Conservation (phyloP, 2,329 filamentous ascomycete genomes). For the Trichophyton verrucosum region DNA sequence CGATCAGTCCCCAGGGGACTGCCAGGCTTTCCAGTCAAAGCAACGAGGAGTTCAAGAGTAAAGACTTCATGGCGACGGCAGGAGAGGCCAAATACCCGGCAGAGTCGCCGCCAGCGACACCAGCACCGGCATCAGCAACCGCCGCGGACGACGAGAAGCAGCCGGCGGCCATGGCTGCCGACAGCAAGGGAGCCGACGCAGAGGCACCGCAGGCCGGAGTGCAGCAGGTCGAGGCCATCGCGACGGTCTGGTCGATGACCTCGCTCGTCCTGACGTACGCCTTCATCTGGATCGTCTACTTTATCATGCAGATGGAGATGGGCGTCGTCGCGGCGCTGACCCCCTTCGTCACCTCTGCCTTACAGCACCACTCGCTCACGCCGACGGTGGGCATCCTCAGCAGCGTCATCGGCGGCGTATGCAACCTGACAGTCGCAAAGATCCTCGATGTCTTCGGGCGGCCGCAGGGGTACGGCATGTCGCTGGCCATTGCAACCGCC, state of each 20-base stretch:
- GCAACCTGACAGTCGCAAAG: constrained; percentile 48
- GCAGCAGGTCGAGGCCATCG: constrained; percentile 31
- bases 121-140: background rate
- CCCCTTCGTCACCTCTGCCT: constrained; percentile 41
- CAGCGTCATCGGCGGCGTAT: constrained; percentile 42
- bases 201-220: constrained; percentile 21
- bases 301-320: constrained; percentile 25
- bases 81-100: background rate
- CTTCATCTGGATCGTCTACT: constrained; percentile 28
- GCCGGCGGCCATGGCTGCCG: background rate
- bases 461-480: constrained; percentile 40
- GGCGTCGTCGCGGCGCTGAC: constrained; percentile 27
- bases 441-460: constrained; percentile 51
- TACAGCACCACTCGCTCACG: constrained; percentile 40
- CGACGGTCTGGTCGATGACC: constrained; percentile 28
- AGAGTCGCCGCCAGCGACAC: background rate
- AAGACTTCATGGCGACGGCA: background rate
- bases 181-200: background rate
- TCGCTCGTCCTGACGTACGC: constrained; percentile 27
- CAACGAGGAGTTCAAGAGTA: too few species aligned
- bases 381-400: constrained; percentile 42
- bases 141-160: background rate
- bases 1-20: too few species aligned
- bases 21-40: too few species aligned
- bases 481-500: constrained; percentile 32